These are phyloP conservation scores for Gastrolobium villosum DNA, from an alignment of 306 rosid genomes.

Conservation along the genomic window DNA sequence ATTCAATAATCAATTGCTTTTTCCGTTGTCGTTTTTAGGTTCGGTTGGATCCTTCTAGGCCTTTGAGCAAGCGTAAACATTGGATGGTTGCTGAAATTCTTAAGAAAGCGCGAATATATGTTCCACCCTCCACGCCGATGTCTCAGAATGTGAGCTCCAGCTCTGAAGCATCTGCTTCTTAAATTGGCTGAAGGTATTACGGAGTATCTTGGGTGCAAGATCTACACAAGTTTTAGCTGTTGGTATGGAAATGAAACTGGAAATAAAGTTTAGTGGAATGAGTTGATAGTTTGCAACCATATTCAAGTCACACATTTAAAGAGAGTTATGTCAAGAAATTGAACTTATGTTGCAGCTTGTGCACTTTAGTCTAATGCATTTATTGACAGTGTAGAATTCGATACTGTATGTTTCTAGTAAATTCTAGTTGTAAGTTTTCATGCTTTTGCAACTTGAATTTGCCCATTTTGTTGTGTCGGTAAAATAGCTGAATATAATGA, in stretches of 20 bases:
- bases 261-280: conserved; percentile 22
- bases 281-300: conserved; percentile 26
- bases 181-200: conserved; percentile 45
- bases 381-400: conserved; percentile 27
- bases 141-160: conserved; percentile 35
- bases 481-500: conserved; percentile 13
- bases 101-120: conserved; percentile 84
- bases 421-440: not conserved
- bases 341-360: conserved; percentile 11
- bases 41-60: conserved; percentile 67
- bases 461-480: conserved; percentile 9
- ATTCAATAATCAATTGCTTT: not conserved
- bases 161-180: conserved; percentile 47
- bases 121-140: conserved; percentile 55
- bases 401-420: not conserved
- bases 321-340: not conserved
- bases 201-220: conserved; percentile 10
- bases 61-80: conserved; percentile 73
- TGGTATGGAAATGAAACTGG: conserved; percentile 21
- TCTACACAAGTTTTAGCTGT: conserved; percentile 22
- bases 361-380: conserved; percentile 16
- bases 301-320: not conserved
- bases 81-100: conserved; percentile 89
- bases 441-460: conserved; percentile 28
- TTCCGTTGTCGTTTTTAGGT: conserved; percentile 54